Base-by-base conservation (phyloP, 108 stramenopile genomes). In the Nannochloropsis gaditana region DNA sequence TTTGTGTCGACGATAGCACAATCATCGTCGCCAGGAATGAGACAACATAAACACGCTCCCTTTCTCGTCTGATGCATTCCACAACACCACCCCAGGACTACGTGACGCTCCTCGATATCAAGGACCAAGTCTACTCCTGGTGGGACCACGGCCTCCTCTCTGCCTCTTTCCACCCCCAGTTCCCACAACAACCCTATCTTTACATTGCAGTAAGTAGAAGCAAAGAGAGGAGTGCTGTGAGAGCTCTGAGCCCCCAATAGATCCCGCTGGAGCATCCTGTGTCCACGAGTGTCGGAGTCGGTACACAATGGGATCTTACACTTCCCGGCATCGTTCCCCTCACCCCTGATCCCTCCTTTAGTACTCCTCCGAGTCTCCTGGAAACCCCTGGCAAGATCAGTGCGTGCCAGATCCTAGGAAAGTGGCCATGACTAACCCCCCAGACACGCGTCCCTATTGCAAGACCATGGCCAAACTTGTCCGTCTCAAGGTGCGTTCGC, bases 131-230 rank as follows among this genome's bases (percentile, higher is more conserved):
- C 11, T 50, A 50, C 47, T 50, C 47, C 47, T 50, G 47, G 47
- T 50, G 47, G 47, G 47, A 50, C 47, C 47, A 50, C 47, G 47
- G 47, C 47, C 47, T 50, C 47, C 47, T 50, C 15, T 50, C 47
- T 15, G 47, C 47, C 47, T 11, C 47, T 15, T 15, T 50, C 47
- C 47, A 50, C 15, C 47, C 47, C 15, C 47, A 50, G 15, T 50
- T 50, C 47, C 47, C 47, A 11, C 47, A 50, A 50, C 47, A 50
- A 15, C 47, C 47, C 47, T 50, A 50, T 50, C 47, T 50, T 15
- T 50, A 50, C 47, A 50, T 50, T 1, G 47, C 47, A 15, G 47
- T 50, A 50, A 50, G 47, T 50, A 31, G 31, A 31, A 31, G 31
- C 31, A 31, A 31, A 31, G 31, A 31, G 31, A 31, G 31, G 31